Evolutionary conservation across 2,329 filamentous ascomycete genomes (phyloP).

Genomic region (Domatiomyces globalis): DNA sequence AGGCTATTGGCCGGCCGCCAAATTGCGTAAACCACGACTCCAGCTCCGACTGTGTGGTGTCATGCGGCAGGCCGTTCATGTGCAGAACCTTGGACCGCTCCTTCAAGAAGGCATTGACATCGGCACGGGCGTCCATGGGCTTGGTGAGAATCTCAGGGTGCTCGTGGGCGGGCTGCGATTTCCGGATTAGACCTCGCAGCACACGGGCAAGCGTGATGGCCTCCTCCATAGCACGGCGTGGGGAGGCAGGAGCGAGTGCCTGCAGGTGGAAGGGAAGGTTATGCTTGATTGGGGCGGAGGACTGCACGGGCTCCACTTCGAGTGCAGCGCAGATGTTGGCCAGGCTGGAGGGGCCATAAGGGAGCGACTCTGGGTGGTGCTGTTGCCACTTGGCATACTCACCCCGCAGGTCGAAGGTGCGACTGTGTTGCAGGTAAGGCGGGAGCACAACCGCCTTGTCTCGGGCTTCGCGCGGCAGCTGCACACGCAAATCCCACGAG

Average conservation of each 20-base stretch:
- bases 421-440: conserved; percentile 91
- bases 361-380: conserved; percentile 92
- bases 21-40: conserved; percentile 99
- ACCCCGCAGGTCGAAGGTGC: conserved; percentile 89
- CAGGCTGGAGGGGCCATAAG: conserved; percentile 88
- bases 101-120: conserved; percentile 87
- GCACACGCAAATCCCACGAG: conserved; percentile 94
- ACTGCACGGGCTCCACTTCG: conserved; percentile 94
- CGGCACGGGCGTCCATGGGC: conserved; percentile 91
- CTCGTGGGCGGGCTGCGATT: conserved; percentile 85
- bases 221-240: conserved; percentile 93
- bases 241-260: conserved; percentile 85
- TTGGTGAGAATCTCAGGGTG: conserved; percentile 89
- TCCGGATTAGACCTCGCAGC: conserved; percentile 80
- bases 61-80: conserved; percentile 92
- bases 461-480: conserved; percentile 90
- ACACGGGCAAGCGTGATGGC: conserved; percentile 87
- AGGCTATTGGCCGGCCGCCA: conserved; percentile 90
- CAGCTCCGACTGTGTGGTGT: conserved; percentile 94
- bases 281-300: conserved; percentile 95
- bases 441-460: conserved; percentile 96
- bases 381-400: conserved; percentile 99
- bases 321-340: conserved; percentile 96
- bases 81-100: conserved; percentile 97
- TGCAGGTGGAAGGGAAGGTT: conserved; percentile 96